Base-by-base conservation (phyloP, 129 eudicot genomes). In the Flaveria ramosissima region DNA sequence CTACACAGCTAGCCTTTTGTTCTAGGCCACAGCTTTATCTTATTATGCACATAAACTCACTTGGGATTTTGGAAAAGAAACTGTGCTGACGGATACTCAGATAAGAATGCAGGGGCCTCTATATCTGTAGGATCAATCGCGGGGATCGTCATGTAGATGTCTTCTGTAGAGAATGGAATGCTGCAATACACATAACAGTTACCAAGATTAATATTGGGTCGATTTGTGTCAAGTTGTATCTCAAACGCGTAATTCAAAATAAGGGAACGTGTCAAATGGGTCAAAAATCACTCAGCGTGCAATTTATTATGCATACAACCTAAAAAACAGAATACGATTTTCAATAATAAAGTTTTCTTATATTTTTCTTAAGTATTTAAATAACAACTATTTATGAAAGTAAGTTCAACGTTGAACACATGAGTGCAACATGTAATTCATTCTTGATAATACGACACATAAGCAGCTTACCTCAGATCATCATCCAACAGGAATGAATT, bases 401-500 rank as follows among this genome's bases (percentile, higher is more conserved):
- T 0, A 68, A n/a, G 13, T 24, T 64, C 0, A 32, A 27, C 1
- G 24, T 67, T 67, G 72, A 32, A 71, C 27, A 17, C 13, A 41
- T 23, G 64, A 59, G 14, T 7, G 6, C 6, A 36, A 20, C 42
- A 59, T 14, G 60, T 17, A 72, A 26, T 4, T 42, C 20, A 26
- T 32, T 60, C 8, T 10, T 60, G 36, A 15, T 10, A 59, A 36
- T 36, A 42, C 42, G 56, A 57, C 7, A 45, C 36, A 41, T 13
- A 73, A 50, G 62, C 52, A 70, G 65, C 73, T 64, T 80, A 92
- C 99, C 99, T 95, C 39, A 95, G 81, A 85, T 95, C 99, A 89
- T 95, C 99, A 45, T 91, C 99, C 87, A 95, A 69, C 83, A 95
- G 81, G 82, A 95, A 95, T 12, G 99, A 95, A 84, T 95, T 95